Evolutionary conservation across 2,329 filamentous ascomycete species (phyloP).

Genomic region (Lasiodiplodia sp.): DNA sequence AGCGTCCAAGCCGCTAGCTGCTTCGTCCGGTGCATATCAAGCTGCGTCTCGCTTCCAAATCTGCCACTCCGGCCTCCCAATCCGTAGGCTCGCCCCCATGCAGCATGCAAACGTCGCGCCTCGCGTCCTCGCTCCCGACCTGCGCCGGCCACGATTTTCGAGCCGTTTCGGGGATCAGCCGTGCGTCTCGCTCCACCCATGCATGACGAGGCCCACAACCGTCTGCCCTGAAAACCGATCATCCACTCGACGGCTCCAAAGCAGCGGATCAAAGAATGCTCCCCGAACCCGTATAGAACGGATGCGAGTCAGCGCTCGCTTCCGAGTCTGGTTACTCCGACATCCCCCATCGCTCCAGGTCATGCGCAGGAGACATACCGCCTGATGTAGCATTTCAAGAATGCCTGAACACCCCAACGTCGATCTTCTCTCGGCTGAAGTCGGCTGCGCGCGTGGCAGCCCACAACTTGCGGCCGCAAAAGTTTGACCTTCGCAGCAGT

Average conservation of each 20-base stretch:
- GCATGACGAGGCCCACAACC: neutral
- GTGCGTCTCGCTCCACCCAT: slow-evolving; percentile 3
- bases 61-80: no score
- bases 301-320: neutral
- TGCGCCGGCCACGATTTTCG: neutral
- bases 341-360: neutral
- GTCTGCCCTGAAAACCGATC: neutral
- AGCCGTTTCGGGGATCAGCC: neutral
- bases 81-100: neutral
- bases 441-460: neutral
- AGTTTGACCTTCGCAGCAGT: no score
- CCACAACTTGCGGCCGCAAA: neutral
- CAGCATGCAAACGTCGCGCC: neutral
- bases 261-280: slow-evolving; percentile 3
- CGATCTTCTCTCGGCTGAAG: neutral
- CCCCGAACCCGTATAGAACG: neutral
- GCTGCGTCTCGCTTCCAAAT: neutral
- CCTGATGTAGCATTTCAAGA: neutral
- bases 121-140: neutral
- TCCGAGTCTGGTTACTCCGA: neutral
- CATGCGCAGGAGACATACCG: neutral
- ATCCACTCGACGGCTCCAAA: neutral
- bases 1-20: neutral
- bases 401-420: neutral
- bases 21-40: no score